phyloP scores from a whole-genome alignment of 768 basidiomycete species.

The Coprinopsis marcescibilis region DNA sequence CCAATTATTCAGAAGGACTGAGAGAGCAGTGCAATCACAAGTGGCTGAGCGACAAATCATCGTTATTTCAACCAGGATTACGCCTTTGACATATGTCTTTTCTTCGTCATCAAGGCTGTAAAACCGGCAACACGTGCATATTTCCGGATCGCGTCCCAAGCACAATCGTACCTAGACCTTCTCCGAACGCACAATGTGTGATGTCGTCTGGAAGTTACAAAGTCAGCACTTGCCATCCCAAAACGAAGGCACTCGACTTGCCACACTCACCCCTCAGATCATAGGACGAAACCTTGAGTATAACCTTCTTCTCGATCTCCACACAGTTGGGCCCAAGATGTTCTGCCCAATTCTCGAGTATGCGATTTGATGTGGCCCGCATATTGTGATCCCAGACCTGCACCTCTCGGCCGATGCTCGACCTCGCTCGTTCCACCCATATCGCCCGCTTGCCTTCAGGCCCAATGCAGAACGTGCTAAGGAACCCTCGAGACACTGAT shows the following conservation, averaged over 20 bases:
- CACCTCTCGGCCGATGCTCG: slow-evolving; percentile 37
- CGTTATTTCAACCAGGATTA: slow-evolving; percentile 5
- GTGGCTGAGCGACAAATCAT: not conserved
- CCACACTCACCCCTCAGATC: slow-evolving; percentile 32
- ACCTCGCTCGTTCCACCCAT: slow-evolving; percentile 48
- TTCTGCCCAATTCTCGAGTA: not conserved
- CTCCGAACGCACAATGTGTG: slow-evolving; percentile 39
- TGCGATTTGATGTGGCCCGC: not conserved
- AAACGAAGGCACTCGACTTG: not conserved
- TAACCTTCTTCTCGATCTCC: slow-evolving; percentile 25
- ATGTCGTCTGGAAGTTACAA: slow-evolving; percentile 32
- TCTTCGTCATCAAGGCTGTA: too few species aligned
- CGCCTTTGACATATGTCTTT: not conserved
- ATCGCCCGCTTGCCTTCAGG: slow-evolving; percentile 44
- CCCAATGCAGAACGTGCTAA: slow-evolving; percentile 44
- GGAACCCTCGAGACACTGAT: slow-evolving; percentile 35
- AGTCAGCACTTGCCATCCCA: not conserved
- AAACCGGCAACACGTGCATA: slow-evolving; percentile 1
- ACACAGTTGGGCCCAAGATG: slow-evolving; percentile 5
- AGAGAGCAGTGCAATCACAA: too few species aligned
- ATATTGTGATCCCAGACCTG: slow-evolving; percentile 31
- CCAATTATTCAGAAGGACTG: too few species aligned
- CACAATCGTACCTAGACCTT: slow-evolving; percentile 15
- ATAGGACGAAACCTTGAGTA: slow-evolving; percentile 29
- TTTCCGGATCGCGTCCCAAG: slow-evolving; percentile 2